Conservation (phyloP, 108 stramenopile genomes). For the Heterococcus sp. region DNA sequence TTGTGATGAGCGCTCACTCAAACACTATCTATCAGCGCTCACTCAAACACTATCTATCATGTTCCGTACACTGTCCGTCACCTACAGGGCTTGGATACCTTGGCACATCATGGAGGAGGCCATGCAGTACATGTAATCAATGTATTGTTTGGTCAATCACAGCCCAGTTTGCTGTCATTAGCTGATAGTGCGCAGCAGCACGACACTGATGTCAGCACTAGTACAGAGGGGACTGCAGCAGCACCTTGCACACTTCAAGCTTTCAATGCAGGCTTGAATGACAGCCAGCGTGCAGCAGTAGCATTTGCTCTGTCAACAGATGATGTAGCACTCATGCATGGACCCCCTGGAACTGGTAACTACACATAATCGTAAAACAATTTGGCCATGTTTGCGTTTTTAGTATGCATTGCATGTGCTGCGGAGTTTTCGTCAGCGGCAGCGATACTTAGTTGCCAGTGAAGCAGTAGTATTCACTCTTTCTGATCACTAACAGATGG, state of each 20-base stretch:
- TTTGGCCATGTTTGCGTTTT: too few relatives aligned
- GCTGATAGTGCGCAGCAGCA: too few relatives aligned
- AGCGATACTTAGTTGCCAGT: too few relatives aligned
- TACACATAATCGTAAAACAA: too few relatives aligned
- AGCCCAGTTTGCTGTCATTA: neutral
- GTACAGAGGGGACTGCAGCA: neutral
- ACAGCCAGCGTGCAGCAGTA: slow-evolving; percentile 38
- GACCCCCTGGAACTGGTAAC: too few relatives aligned
- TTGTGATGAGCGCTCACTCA: neutral
- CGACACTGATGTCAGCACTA: neutral
- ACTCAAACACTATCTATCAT: neutral
- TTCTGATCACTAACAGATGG: too few relatives aligned
- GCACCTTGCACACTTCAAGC: neutral
- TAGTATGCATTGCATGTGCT: too few relatives aligned
- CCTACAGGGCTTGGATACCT: slow-evolving; percentile 12
- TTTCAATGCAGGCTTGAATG: slow-evolving; percentile 10
- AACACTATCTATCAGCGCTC: neutral
- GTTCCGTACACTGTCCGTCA: neutral
- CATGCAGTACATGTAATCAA: slow-evolving; percentile 33
- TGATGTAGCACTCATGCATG: slow-evolving; percentile 59
- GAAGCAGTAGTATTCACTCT: too few relatives aligned
- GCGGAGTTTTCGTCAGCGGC: too few relatives aligned
- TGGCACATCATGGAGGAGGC: slow-evolving; percentile 24
- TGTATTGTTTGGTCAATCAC: slow-evolving; percentile 22
- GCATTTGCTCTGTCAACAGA: slow-evolving; percentile 28